Evolutionary conservation across 768 basidiomycete species (phyloP), one percentile per base, ranked within the genome.

Genomic region (Mycena venus): DNA sequence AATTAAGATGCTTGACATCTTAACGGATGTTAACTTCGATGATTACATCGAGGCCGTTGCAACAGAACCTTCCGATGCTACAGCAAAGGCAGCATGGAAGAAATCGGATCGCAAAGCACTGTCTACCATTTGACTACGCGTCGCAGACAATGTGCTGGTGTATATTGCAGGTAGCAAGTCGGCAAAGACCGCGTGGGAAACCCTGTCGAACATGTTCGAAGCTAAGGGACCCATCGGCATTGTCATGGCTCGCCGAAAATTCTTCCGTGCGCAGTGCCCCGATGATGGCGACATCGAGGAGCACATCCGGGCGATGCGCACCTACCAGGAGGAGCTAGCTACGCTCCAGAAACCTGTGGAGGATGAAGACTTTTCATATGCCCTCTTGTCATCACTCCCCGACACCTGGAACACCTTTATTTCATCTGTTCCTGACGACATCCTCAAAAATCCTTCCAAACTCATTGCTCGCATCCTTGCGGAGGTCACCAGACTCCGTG

Each of bases 391-490:
- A 5, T 83, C 79, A 9, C 74, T 85, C 0, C 84, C 82, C 21
- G 78, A 83, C 12, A 78, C 82, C 19, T 85, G 84, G 84, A 77
- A 83, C 60, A 7, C 70, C 0, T 85, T 84, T 49, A 80, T 82
- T 14, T 74, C 72, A 3, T 34, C 76, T 15, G 69, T 80, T 19
- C 74, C 78, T 38, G 25, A 75, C 56, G 31, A 73, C 9, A 72
- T 70, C 15, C 60, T 78, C 19, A 53, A 73, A 31, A 64, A 77
- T 19, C 72, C 75, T 25, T 23, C 66, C 44, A 73, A 78, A 42
- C 58, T 81, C 44, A 79, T 81, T 51, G 76, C 80, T 2, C 64
- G 75, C 1, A 76, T 82, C 21, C 74, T 82, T 8, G 74, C 70
- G 9, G 75, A 79, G 47, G 77, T 78, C 49, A 10, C 63, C 21